These are phyloP conservation scores for Penicillium coffeae DNA, from an alignment of 495 filamentous ascomycete species.

Conservation along the genomic window DNA sequence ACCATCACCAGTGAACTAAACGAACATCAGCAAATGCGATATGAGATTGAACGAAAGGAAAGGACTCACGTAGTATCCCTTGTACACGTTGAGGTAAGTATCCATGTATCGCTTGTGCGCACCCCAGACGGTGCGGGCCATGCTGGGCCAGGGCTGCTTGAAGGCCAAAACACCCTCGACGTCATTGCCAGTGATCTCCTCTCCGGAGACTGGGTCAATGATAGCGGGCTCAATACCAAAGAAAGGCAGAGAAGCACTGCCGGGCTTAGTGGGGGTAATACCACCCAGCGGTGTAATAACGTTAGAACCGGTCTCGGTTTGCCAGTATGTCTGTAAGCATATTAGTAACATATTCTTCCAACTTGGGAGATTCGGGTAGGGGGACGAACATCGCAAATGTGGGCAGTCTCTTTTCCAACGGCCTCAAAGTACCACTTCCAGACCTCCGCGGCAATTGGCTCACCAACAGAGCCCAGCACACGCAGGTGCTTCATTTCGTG, in stretches of 20 bases:
- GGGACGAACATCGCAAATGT: conserved; percentile 84
- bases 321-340: conserved; percentile 86
- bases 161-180: conserved; percentile 97
- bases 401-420: conserved; percentile 89
- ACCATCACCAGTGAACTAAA: conserved; percentile 94
- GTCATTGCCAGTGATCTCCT: conserved; percentile 93
- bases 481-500: conserved; percentile 84
- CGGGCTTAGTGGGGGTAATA: conserved; percentile 54
- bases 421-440: conserved; percentile 99
- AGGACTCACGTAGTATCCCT: conserved; percentile 87
- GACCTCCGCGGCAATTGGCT: conserved; percentile 96
- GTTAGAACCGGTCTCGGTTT: conserved; percentile 97
- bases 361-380: neutral
- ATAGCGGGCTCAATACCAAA: conserved; percentile 98
- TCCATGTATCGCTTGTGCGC: conserved; percentile 99
- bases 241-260: conserved; percentile 64
- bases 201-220: conserved; percentile 92
- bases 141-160: conserved; percentile 98
- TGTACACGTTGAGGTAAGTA: conserved; percentile 96
- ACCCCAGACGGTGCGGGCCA: conserved; percentile 98
- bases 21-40: conserved; percentile 23
- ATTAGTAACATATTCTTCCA: neutral
- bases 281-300: conserved; percentile 62
- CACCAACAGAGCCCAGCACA: conserved; percentile 93
- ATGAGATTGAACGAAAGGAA: neutral